Evolutionary conservation across 208 protist genomes (phyloP), one percentile per base, ranked within the genome.

Genomic region (Leishmania lainsoni): DNA sequence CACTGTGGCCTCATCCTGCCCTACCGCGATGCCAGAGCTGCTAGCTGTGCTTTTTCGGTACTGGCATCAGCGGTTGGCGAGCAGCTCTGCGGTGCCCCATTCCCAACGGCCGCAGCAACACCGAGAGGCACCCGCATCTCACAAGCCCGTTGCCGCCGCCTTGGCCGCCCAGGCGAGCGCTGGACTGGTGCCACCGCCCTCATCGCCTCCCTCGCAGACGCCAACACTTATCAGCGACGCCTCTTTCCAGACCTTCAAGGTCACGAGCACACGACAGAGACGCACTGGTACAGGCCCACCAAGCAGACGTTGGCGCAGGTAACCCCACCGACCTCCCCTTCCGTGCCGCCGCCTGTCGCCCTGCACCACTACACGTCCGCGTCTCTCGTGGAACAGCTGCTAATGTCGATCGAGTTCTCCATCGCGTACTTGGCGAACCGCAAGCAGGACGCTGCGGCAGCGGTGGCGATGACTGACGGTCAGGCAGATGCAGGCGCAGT

Each of bases 381-480:
- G 5, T 32, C 51, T 5, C 39, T 83, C n/a, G 66, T 83, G 26
- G 80, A 83, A 54, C 80, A 79, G 42, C 80, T 83, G 26, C 65
- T 83, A 32, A 54, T 79, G n/a, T 79, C 80, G 12, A 79, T 83
- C 20, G 80, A 78, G 52, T 83, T 83, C 54, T 75, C 80, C 54
- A 61, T 83, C 51, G 63, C 63, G 42, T 83, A 83, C 52, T 51
- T 35, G n/a, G 48, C 42, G 20, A 66, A 35, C n/a, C 45, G 75
- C 12, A 51, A 65, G 59, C 75, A 39, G 39, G 61, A 70, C 10
- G 35, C 75, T 45, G 54, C 58, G 14, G 51, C 52, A 26, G 6
- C 74, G 52, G 74, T 12, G 74, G 32, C 48, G 56, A 42, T 59
- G 48, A 29, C 51, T 54, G 52, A 16, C 0, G 32, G 35, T 10